Percentiles rank a stretch among this genome's conserved stretches.
phyloP scores from a whole-genome alignment of 2,329 filamentous ascomycete genomes.

The Daldinia eschscholtzii region DNA sequence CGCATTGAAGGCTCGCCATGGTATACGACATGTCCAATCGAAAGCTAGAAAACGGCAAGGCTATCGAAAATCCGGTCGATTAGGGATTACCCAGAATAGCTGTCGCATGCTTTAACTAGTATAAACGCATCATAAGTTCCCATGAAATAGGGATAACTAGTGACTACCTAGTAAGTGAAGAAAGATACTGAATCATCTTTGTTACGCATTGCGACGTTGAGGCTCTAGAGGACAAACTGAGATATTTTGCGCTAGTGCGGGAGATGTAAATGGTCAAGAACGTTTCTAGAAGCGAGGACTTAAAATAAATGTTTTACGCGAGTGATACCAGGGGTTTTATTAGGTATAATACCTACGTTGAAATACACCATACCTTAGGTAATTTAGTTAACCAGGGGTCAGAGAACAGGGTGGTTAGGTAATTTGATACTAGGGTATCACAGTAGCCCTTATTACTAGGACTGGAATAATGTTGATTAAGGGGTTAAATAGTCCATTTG shows the following conservation, averaged over 20 bases:
- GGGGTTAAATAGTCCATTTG: not conserved
- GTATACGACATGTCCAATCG: not conserved
- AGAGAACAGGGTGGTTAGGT: not conserved
- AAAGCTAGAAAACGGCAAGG: not conserved
- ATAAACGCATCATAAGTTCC: no score
- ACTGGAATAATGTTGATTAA: not conserved
- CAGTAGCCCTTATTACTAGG: not conserved
- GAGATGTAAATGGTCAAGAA: not conserved
- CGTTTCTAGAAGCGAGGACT: constrained; percentile 6
- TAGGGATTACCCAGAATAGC: no score
- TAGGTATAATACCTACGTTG: not conserved
- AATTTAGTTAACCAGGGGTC: not conserved
- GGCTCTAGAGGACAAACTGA: no score
- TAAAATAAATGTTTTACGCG: not conserved
- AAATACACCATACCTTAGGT: not conserved
- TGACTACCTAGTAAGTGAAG: no score
- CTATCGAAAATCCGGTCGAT: no score
- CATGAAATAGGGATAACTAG: no score
- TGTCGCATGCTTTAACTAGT: no score
- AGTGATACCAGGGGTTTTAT: not conserved
- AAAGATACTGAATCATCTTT: no score
- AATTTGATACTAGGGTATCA: not conserved
- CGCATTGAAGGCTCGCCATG: not conserved
- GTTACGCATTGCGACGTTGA: no score
- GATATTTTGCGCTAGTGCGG: not conserved